Evolutionary conservation across 176 grass and related monocot genomes (phyloP).

Genomic region (Aegilops bicornis): DNA sequence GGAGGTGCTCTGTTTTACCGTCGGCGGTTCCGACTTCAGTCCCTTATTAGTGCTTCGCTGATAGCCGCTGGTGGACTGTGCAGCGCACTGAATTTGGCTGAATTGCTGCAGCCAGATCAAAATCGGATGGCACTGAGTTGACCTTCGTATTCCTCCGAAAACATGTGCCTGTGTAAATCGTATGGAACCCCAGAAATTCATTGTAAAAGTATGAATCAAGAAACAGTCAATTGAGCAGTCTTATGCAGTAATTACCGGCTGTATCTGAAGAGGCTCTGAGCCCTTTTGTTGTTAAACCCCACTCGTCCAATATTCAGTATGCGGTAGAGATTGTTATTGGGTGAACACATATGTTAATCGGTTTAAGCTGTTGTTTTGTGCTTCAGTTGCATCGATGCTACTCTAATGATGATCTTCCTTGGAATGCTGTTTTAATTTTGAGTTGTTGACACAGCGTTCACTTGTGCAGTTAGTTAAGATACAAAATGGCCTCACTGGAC

Average conservation of each 20-base stretch:
- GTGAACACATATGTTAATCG: not conserved
- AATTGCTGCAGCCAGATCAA: not conserved
- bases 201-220: not conserved
- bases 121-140: not conserved
- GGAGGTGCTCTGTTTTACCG: not conserved
- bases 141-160: not conserved
- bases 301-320: not conserved
- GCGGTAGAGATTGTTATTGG: not conserved
- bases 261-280: not conserved
- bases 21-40: not conserved
- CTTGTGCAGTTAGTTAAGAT: conserved; percentile 26
- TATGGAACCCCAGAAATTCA: not conserved
- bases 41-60: not conserved
- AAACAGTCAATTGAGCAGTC: not conserved
- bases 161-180: not conserved
- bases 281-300: not conserved
- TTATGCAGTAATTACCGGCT: not conserved
- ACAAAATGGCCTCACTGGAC: conserved; percentile 60
- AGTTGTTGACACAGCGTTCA: not conserved
- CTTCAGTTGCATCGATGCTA: not conserved
- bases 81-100: not conserved
- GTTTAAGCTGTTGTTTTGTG: not conserved
- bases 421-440: not conserved
- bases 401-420: not conserved
- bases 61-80: not conserved